Base-by-base conservation (phyloP, 306 rosid species). In the Nissolia schottii region DNA sequence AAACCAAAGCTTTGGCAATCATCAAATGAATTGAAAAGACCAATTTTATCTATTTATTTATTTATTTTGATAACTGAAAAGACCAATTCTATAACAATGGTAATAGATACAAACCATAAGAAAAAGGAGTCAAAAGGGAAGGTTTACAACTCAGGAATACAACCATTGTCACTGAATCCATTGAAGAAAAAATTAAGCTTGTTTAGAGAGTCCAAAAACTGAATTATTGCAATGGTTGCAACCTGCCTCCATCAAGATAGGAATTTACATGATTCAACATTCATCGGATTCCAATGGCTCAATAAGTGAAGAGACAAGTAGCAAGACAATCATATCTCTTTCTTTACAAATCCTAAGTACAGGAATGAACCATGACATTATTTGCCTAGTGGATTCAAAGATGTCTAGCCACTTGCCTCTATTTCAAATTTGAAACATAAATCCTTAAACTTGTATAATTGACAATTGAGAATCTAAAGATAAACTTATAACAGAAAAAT, bases 181-280 rank as follows among this genome's bases (percentile, higher is more conserved):
- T 60, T 32, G 31, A 67, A 67, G 68, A 58, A 68, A n/a, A 58
- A 50, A 22, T 24, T 48, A 37, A 31, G 24, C 56, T 23, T 16
- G 61, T 49, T n/a, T n/a, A 38, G 10, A 61, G 23, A 58, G 24
- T 29, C 49, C 70, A 56, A 24, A 56, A 57, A 70, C 35, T 13
- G 67, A 56, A 57, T 55, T 73, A 19, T 50, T 19, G 15, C 43
- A 63, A 65, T 37, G 29, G 18, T 37, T n/a, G 70, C 72, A 62
- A 15, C 27, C 71, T 8, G 11, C 51, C 56, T 27, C 68, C 7
- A 50, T 40, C 28, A 22, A 40, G 57, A 64, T 38, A 43, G 41
- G 54, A 66, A 22, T 62, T 35, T 51, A 7, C 45, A 59, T 2
- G 10, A 68, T 49, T 66, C 15, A 34, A 57, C 22, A 28, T 15